phyloP scores from a whole-genome alignment of 2,329 filamentous ascomycete genomes.

The Chaetomiaceae sp. region DNA sequence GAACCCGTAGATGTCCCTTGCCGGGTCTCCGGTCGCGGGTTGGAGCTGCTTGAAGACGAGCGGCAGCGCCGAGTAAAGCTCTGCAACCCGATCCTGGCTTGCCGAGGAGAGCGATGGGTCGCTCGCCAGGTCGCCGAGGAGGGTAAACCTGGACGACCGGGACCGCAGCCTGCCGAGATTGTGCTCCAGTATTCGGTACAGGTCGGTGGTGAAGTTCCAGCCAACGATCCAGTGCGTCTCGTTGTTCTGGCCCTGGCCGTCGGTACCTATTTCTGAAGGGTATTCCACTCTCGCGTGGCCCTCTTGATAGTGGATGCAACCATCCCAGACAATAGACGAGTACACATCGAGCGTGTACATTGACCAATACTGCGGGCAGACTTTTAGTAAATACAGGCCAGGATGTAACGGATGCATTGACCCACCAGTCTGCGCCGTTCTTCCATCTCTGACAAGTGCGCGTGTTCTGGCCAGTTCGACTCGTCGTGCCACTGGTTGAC shows the following conservation, averaged over 20 bases:
- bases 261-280: constrained; percentile 1
- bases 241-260: neutral
- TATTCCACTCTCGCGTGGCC: constrained; percentile 9
- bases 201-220: constrained; percentile 11
- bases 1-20: constrained; percentile 11
- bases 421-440: constrained; percentile 15
- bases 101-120: neutral
- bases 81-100: constrained; percentile 2
- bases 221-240: constrained; percentile 1
- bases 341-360: constrained; percentile 12
- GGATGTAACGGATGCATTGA: too few relatives aligned
- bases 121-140: neutral
- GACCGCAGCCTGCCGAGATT: constrained; percentile 3
- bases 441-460: constrained; percentile 20
- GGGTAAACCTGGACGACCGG: constrained; percentile 7
- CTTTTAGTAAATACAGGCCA: neutral
- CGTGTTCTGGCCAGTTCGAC: constrained; percentile 23
- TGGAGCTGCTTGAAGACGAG: constrained; percentile 6
- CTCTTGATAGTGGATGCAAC: constrained; percentile 10
- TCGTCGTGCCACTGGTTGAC: constrained; percentile 29
- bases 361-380: constrained; percentile 5
- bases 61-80: constrained; percentile 5
- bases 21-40: constrained; percentile 4
- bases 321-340: constrained; percentile 10
- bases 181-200: constrained; percentile 10